Conservation (phyloP, 441 rosid species). For the Gossypium davidsonii region DNA sequence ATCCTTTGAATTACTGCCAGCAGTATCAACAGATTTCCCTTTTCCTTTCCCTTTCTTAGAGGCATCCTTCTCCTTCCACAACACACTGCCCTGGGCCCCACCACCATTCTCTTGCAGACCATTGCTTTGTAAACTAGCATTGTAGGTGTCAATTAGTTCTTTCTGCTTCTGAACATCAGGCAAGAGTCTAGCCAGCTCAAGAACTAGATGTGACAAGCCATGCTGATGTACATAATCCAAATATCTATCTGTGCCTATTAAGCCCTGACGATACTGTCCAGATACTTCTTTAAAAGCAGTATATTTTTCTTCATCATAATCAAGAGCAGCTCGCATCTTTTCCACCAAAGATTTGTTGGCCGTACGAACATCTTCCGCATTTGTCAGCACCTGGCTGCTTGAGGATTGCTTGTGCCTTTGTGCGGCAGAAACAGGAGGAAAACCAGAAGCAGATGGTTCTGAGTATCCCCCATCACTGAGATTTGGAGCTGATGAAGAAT, state of each 20-base stretch:
- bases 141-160: conserved; percentile 69
- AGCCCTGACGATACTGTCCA: conserved; percentile 77
- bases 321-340: conserved; percentile 65
- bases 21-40: conserved; percentile 37
- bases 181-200: conserved; percentile 77
- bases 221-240: conserved; percentile 56
- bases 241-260: conserved; percentile 50
- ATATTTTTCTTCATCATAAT: conserved; percentile 59
- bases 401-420: conserved; percentile 36
- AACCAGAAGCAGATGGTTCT: conserved; percentile 44
- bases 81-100: conserved; percentile 21
- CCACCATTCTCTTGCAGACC: conserved; percentile 38
- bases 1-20: conserved; percentile 25
- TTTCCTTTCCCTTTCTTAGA: conserved; percentile 63
- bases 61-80: conserved; percentile 28
- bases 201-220: conserved; percentile 66
- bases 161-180: conserved; percentile 82
- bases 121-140: conserved; percentile 35
- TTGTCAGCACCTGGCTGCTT: conserved; percentile 26
- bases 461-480: conserved; percentile 36
- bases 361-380: conserved; percentile 51
- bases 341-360: conserved; percentile 84
- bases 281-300: conserved; percentile 65
- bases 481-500: conserved; percentile 67
- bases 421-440: conserved; percentile 67